These are phyloP conservation scores for Trametes elegans DNA, from an alignment of 768 basidiomycete species.

Conservation along the genomic window DNA sequence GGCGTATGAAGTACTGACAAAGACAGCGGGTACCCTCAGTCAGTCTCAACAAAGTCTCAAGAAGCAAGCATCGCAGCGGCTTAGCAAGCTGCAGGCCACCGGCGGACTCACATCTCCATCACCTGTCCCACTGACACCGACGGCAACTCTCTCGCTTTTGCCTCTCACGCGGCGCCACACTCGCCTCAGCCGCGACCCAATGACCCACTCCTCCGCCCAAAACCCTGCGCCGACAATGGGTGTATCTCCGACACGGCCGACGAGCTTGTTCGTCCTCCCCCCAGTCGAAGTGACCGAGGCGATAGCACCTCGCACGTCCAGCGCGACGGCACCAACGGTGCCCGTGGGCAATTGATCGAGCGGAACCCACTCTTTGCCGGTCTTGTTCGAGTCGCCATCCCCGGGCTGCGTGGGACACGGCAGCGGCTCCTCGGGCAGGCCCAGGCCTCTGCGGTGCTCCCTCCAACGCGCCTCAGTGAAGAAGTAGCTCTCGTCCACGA, in stretches of 20 bases:
- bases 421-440: slow-evolving; percentile 65
- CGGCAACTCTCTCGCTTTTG: slow-evolving; percentile 37
- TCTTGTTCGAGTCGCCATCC: slow-evolving; percentile 22
- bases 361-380: slow-evolving; percentile 22
- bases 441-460: slow-evolving; percentile 72
- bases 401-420: slow-evolving; percentile 32
- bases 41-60: not conserved
- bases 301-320: slow-evolving; percentile 74
- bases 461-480: slow-evolving; percentile 74
- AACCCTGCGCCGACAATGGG: slow-evolving; percentile 76
- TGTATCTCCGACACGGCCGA: slow-evolving; percentile 82
- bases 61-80: too few species aligned
- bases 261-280: slow-evolving; percentile 79
- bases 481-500: slow-evolving; percentile 77
- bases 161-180: slow-evolving; percentile 42
- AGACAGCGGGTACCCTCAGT: not conserved
- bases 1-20: slow-evolving; percentile 72
- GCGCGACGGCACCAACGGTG: slow-evolving; percentile 82
- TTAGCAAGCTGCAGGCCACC: too few species aligned
- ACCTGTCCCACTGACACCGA: slow-evolving; percentile 84
- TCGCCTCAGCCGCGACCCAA: slow-evolving; percentile 31
- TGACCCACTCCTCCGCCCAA: slow-evolving; percentile 80
- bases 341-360: slow-evolving; percentile 68
- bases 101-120: slow-evolving; percentile 67
- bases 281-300: slow-evolving; percentile 76